Evolutionary conservation across 2,329 filamentous ascomycete species (phyloP).

Genomic region (Fusarium sp.): DNA sequence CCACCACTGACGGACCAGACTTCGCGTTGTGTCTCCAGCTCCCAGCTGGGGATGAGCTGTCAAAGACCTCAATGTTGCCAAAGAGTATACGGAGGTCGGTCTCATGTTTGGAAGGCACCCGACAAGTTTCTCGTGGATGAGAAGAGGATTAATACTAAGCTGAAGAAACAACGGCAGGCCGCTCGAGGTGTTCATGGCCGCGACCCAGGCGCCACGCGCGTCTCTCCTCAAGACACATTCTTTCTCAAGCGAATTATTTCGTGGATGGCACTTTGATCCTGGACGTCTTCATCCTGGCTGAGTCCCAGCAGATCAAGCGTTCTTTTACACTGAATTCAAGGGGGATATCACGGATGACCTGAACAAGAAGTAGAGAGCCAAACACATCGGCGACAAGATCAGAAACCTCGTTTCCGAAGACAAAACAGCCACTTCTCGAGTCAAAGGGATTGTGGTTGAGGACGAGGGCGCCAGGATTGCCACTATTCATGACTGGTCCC

Average conservation of each 20-base stretch:
- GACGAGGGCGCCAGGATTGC: not conserved
- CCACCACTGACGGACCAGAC: not conserved
- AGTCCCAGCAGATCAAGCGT: not conserved
- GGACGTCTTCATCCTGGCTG: not conserved
- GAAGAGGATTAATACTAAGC: not conserved
- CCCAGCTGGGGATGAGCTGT: not conserved
- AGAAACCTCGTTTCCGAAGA: no score
- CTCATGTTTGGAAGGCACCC: not conserved
- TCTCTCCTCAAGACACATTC: no score
- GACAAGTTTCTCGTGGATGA: not conserved
- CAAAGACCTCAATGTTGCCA: not conserved
- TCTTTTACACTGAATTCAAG: not conserved
- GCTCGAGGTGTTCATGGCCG: not conserved
- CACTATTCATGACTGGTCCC: not conserved
- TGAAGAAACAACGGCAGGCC: not conserved
- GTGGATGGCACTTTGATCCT: no score
- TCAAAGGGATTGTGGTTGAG: no score
- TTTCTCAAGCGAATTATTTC: no score
- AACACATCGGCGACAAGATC: not conserved
- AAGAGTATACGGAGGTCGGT: not conserved
- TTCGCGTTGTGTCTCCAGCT: not conserved
- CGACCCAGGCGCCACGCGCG: no score
- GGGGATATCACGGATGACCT: no score
- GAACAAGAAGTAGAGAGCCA: not conserved
- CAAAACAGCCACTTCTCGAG: no score